phyloP scores from a whole-genome alignment of 2,329 filamentous ascomycete species.

The Fusarium haematococcum region DNA sequence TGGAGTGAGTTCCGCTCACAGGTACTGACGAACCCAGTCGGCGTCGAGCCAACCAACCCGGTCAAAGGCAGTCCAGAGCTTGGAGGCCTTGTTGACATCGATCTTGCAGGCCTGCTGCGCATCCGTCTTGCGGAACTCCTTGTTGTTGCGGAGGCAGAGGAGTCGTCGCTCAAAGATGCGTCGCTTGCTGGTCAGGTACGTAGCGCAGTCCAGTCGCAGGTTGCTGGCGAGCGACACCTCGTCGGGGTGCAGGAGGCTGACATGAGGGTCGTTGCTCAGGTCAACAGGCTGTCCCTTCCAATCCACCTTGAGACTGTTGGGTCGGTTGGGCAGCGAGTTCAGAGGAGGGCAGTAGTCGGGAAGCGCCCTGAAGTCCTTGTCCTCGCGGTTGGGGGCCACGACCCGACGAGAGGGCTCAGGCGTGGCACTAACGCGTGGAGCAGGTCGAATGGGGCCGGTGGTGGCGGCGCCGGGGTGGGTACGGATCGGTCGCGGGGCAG shows the following conservation, averaged over 20 bases:
- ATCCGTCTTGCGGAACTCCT: constrained; percentile 95
- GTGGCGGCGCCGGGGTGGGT: constrained; percentile 40
- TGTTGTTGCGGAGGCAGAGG: constrained; percentile 73
- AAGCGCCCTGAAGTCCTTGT: constrained; percentile 81
- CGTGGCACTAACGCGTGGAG: constrained; percentile 56
- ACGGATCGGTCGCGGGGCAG: constrained; percentile 52
- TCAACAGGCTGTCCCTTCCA: constrained; percentile 88
- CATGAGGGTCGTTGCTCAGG: constrained; percentile 77
- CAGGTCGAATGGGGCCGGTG: constrained; percentile 44
- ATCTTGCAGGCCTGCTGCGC: constrained; percentile 98
- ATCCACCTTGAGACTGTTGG: constrained; percentile 82
- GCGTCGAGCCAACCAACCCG: constrained; percentile 84
- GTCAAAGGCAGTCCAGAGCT: constrained; percentile 90
- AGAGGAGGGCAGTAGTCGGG: constrained; percentile 79
- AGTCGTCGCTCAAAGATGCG: constrained; percentile 86
- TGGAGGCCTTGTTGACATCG: constrained; percentile 96
- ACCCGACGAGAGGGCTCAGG: constrained; percentile 64
- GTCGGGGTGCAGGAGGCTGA: constrained; percentile 78
- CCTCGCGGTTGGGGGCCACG: constrained; percentile 77
- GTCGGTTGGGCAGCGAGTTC: constrained; percentile 71
- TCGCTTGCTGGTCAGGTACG: constrained; percentile 92
- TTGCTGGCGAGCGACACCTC: constrained; percentile 82
- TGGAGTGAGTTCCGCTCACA: constrained; percentile 38
- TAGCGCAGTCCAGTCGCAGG: constrained; percentile 85
- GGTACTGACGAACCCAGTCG: constrained; percentile 54